Conservation (phyloP, 805 yeast species). For the Priceomyces medius region DNA sequence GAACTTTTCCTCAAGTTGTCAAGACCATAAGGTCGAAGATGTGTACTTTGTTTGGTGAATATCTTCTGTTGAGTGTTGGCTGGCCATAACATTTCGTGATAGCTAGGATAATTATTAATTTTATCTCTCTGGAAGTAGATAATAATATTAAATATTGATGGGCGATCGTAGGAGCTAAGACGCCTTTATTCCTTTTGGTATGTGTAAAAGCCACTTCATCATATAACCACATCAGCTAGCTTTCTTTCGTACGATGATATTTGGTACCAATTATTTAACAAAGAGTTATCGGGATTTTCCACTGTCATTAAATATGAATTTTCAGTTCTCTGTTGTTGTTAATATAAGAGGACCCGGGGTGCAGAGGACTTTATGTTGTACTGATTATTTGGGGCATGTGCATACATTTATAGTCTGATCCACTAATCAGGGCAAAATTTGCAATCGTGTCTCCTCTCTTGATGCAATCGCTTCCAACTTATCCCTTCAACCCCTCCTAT, state of each 20-base stretch:
- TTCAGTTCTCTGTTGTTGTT: no score
- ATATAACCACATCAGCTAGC: not conserved
- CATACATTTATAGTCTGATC: not conserved
- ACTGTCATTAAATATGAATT: not conserved
- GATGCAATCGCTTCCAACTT: not conserved
- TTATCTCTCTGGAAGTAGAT: not conserved
- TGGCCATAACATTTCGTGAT: not conserved
- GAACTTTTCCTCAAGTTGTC: constrained; percentile 7
- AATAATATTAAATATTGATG: not conserved
- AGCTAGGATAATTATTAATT: not conserved
- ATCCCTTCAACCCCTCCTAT: constrained; percentile 3
- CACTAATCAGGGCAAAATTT: not conserved
- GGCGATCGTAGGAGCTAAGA: not conserved
- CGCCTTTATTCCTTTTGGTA: not conserved
- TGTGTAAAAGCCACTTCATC: not conserved
- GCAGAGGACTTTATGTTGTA: no score
- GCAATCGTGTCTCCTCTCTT: not conserved
- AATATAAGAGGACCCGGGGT: no score
- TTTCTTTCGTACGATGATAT: not conserved
- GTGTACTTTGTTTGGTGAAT: constrained; percentile 7
- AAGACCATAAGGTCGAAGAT: constrained; percentile 10
- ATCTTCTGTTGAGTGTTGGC: no score
- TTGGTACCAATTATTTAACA: not conserved
- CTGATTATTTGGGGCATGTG: not conserved
- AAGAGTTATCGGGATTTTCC: not conserved